Conservation (phyloP, 2,329 filamentous ascomycete genomes). For the Setomelanomma holmii region DNA sequence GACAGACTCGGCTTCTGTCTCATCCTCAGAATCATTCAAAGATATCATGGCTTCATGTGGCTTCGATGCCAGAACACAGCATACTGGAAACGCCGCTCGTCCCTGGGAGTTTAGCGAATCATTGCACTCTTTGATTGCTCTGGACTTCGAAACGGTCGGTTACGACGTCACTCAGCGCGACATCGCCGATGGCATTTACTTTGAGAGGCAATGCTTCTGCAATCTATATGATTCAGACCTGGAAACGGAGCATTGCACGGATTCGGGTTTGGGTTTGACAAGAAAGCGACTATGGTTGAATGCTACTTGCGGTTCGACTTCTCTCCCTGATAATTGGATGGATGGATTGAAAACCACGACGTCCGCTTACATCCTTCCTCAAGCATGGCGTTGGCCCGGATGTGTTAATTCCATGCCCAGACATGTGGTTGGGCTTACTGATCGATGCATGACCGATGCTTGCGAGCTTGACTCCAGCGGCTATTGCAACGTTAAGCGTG, state of each 20-base stretch:
- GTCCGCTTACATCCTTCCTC: slow-evolving; percentile 34
- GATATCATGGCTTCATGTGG: slow-evolving; percentile 38
- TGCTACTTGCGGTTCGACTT: slow-evolving; percentile 38
- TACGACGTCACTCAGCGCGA: slow-evolving; percentile 32
- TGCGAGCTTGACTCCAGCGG: slow-evolving; percentile 38
- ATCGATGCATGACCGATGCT: slow-evolving; percentile 40
- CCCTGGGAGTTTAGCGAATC: slow-evolving; percentile 44
- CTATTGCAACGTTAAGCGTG: slow-evolving; percentile 37
- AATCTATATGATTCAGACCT: slow-evolving; percentile 21
- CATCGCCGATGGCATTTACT: slow-evolving; percentile 34
- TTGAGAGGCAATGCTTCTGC: slow-evolving; percentile 46
- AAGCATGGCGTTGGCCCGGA: slow-evolving; percentile 40
- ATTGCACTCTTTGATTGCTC: slow-evolving; percentile 32
- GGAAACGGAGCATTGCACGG: slow-evolving; percentile 25
- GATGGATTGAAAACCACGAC: slow-evolving; percentile 32
- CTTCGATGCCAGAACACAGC: slow-evolving; percentile 34
- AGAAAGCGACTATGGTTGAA: slow-evolving; percentile 41
- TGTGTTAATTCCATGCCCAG: slow-evolving; percentile 31
- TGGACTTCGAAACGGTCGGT: slow-evolving; percentile 43
- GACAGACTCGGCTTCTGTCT: slow-evolving; percentile 19
- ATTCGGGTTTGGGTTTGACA: slow-evolving; percentile 28
- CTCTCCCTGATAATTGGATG: slow-evolving; percentile 34
- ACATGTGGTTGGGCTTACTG: slow-evolving; percentile 20
- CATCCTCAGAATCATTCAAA: slow-evolving; percentile 35
- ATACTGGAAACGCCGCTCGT: slow-evolving; percentile 41